phyloP scores from a whole-genome alignment of 2,329 filamentous ascomycete genomes.

The Trichophaea hybrida region DNA sequence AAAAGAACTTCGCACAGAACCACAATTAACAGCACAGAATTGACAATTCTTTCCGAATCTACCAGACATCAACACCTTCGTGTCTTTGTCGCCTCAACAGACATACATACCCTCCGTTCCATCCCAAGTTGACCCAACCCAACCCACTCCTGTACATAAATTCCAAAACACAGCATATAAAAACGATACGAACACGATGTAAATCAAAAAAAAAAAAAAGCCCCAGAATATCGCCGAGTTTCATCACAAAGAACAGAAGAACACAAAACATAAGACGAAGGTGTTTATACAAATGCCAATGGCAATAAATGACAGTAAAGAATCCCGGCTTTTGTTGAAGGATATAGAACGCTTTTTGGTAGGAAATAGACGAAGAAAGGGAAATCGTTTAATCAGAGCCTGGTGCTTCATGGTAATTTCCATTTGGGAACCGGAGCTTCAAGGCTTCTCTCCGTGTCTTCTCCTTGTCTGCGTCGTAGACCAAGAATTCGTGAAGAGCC shows the following conservation, averaged over 20 bases:
- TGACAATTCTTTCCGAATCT: too few relatives aligned
- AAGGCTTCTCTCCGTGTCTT: constrained; percentile 23
- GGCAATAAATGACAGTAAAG: constrained; percentile 4
- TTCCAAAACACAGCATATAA: too few relatives aligned
- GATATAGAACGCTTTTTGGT: neutral
- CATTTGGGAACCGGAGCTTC: constrained; percentile 14
- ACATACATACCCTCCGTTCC: too few relatives aligned
- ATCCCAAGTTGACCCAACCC: too few relatives aligned
- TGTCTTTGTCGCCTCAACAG: too few relatives aligned
- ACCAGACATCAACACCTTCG: too few relatives aligned
- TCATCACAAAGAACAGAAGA: neutral
- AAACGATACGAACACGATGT: too few relatives aligned
- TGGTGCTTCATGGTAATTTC: constrained; percentile 11
- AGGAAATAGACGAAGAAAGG: neutral
- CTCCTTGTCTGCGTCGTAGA: constrained; percentile 61
- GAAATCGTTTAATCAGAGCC: neutral
- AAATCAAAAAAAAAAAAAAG: too few relatives aligned
- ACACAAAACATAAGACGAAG: neutral
- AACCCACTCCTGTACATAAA: too few relatives aligned
- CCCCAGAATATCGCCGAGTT: too few relatives aligned
- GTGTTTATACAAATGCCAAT: neutral
- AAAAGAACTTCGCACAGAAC: too few relatives aligned
- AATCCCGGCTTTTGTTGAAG: neutral
- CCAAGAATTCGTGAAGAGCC: constrained; percentile 81
- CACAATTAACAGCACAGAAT: too few relatives aligned